These are phyloP conservation scores for Penicillium herquei DNA, from an alignment of 495 filamentous ascomycete genomes.

Conservation along the genomic window DNA sequence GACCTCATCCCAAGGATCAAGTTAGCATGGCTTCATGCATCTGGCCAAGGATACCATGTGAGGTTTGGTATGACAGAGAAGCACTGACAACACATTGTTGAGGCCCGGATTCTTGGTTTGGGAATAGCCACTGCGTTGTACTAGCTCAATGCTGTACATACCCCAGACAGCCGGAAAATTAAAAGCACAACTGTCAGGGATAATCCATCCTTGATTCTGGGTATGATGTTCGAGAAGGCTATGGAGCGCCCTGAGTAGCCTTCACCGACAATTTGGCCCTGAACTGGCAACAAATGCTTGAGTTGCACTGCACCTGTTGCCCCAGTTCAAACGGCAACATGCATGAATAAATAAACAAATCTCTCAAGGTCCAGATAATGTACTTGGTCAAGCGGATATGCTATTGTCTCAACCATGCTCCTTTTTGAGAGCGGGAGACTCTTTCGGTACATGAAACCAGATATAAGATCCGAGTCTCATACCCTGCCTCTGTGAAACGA, in stretches of 20 bases:
- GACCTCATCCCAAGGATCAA: no score
- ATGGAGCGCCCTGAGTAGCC: background rate
- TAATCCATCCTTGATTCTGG: background rate
- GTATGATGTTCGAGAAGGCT: background rate
- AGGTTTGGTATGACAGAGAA: constrained; percentile 2
- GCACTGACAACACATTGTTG: background rate
- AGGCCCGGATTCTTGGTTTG: constrained; percentile 6
- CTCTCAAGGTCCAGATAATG: background rate
- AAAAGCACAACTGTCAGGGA: constrained; percentile 2
- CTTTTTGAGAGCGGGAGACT: background rate
- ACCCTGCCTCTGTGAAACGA: background rate
- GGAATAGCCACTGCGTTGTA: constrained; percentile 1
- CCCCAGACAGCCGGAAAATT: constrained; percentile 7
- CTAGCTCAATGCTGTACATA: background rate
- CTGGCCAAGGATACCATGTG: constrained; percentile 10
- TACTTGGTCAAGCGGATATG: background rate
- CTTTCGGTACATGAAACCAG: background rate
- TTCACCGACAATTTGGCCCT: constrained; percentile 5
- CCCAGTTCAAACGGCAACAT: constrained; percentile 1
- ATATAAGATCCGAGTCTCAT: background rate
- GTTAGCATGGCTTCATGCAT: no score
- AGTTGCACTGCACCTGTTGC: constrained; percentile 6
- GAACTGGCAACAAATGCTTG: background rate
- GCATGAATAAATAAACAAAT: background rate
- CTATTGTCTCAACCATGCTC: background rate